phyloP scores from a whole-genome alignment of 768 basidiomycete genomes.

The Boletellus ananiceps region DNA sequence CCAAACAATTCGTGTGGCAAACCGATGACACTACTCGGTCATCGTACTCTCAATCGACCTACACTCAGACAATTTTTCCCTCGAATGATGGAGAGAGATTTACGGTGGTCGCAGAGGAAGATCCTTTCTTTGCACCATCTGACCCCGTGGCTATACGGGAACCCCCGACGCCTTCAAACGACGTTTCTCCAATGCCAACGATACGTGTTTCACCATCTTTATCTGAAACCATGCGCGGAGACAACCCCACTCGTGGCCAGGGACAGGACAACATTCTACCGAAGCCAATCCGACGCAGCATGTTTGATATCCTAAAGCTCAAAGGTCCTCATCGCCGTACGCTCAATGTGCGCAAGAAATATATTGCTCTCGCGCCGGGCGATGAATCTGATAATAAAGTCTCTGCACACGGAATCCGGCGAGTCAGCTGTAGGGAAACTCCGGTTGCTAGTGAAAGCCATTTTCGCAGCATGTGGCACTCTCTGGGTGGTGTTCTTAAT shows the following conservation, averaged over 20 bases:
- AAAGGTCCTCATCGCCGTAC: constrained; percentile 1
- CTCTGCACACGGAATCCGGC: neutral
- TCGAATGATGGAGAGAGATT: constrained; percentile 22
- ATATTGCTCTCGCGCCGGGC: neutral
- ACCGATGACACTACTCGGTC: neutral
- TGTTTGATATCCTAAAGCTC: constrained; percentile 22
- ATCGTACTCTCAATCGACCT: neutral
- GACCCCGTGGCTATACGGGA: neutral
- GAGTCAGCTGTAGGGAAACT: neutral
- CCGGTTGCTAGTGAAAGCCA: neutral
- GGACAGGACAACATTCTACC: neutral
- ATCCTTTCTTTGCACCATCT: constrained; percentile 20
- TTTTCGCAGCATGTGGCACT: neutral
- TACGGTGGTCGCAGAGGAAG: constrained; percentile 18
- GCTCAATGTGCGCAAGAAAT: neutral
- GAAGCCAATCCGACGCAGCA: constrained; percentile 19
- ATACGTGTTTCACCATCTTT: constrained; percentile 1
- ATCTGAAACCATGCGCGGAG: neutral
- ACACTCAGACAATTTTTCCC: constrained; percentile 17
- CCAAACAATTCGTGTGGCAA: constrained; percentile 14
- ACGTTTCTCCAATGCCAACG: constrained; percentile 1
- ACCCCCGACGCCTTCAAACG: neutral
- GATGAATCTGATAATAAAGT: neutral
- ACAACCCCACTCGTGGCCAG: neutral
- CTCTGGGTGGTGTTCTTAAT: constrained; percentile 1